Evolutionary conservation across 139 green algal species (phyloP), one percentile per base, ranked within the genome.

Genomic region (Chlamydomonas sp.): DNA sequence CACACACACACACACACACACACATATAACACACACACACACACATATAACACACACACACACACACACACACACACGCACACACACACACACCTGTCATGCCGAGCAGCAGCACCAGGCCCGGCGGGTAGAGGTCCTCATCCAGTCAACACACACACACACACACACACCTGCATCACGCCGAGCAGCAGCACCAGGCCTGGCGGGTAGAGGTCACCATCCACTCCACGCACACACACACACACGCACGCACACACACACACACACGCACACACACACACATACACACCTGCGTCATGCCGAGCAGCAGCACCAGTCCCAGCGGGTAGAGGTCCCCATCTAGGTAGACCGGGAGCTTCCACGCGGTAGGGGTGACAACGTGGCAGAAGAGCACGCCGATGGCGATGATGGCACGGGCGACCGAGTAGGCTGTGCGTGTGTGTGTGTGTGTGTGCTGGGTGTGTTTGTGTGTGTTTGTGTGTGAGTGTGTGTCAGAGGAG

Each of bases 331-430:
- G 36, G 72, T 82, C 76, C 26, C 62, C 13, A 58, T 63, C 33
- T 8, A 82, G 69, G 47, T 68, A 68, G 47, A 73, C 37, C 36
- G 64, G 39, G 36, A 82, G 67, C 49, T 59, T 64, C 76, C 76
- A 82, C 28, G 29, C 33, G 1, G 73, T 73, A 35, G 76, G 76
- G 0, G 70, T 82, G 13, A 78, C 72, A 33, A 82, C 50, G 63
- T 82, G 72, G 72, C 76, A 82, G 34, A 82, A 82, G 36, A 82
- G 62, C 3, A 82, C 36, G n/a, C 48, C 71, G 5, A 28, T 33
- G 3, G 67, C 62, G 22, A 82, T 35, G 10, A 16, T 54, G 22
- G 31, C 62, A 29, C 76, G 73, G 48, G 6, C 20, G 8, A 71
- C 30, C 13, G 54, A 66, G 54, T 67, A 67, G 43, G 13, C 13